phyloP scores from a whole-genome alignment of 2,329 filamentous ascomycete species.

The Tolypocladium nubicola region DNA sequence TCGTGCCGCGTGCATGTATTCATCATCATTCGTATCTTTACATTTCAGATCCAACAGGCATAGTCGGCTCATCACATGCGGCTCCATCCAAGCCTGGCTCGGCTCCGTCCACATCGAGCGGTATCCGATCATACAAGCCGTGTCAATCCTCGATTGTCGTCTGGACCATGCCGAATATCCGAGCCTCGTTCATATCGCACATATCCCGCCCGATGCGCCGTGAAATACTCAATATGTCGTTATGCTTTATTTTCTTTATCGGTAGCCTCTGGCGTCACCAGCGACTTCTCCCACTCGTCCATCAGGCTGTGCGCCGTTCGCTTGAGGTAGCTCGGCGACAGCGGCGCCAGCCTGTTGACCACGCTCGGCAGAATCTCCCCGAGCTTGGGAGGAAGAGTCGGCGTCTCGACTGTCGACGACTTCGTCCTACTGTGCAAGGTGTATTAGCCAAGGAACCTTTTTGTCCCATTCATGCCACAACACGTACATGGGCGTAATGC shows the following conservation, averaged over 20 bases:
- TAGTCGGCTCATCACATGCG: too few species aligned
- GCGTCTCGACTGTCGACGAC: conserved; percentile 17
- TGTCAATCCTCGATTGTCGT: background rate
- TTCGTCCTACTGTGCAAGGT: conserved; percentile 20
- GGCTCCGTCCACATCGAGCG: background rate
- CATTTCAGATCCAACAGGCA: conserved; percentile 6
- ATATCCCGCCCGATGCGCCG: background rate
- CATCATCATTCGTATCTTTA: conserved; percentile 4
- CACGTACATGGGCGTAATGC: conserved; percentile 37
- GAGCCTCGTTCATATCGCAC: background rate
- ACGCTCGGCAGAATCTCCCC: conserved; percentile 56
- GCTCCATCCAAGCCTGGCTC: background rate
- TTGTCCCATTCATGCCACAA: conserved; percentile 3
- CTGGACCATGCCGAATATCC: background rate
- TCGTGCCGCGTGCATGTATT: conserved; percentile 1
- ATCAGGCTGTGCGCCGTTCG: conserved; percentile 77
- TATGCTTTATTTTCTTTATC: conserved; percentile 23
- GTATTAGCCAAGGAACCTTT: background rate
- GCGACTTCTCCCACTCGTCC: conserved; percentile 75
- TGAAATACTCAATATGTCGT: conserved; percentile 1
- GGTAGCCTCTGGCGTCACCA: conserved; percentile 16
- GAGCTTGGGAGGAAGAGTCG: conserved; percentile 27
- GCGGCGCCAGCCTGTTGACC: conserved; percentile 57
- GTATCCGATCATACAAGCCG: background rate
- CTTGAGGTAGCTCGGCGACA: conserved; percentile 68